Evolutionary conservation across 1,139 yeast species (phyloP).

Genomic region (Saccharomyces hybrid): DNA sequence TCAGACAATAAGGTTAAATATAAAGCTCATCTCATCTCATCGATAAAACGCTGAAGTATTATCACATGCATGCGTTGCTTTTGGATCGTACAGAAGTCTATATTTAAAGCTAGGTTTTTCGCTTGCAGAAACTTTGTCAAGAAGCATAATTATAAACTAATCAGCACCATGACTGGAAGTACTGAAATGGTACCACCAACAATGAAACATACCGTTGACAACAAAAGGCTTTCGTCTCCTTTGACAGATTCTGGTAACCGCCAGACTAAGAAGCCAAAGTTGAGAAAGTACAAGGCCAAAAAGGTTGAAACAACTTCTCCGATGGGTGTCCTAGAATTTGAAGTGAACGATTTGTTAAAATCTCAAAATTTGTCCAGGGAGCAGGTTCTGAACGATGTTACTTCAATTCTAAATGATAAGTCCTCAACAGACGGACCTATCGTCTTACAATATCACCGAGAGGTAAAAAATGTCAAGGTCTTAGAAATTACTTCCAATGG

Average conservation of each 20-base stretch:
- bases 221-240: not conserved
- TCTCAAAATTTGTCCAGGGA: slow-evolving; percentile 39
- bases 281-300: slow-evolving; percentile 49
- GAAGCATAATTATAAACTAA: not conserved
- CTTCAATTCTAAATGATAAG: slow-evolving; percentile 52
- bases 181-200: not conserved
- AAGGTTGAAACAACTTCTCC: slow-evolving; percentile 71
- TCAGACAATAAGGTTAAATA: not conserved
- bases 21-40: not conserved
- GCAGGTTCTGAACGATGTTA: slow-evolving; percentile 56
- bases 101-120: not conserved
- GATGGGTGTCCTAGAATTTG: slow-evolving; percentile 68
- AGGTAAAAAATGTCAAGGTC: slow-evolving; percentile 50
- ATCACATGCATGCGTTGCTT: not conserved
- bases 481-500: slow-evolving; percentile 65
- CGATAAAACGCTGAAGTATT: not conserved
- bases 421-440: slow-evolving; percentile 36
- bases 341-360: slow-evolving; percentile 54
- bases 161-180: not conserved
- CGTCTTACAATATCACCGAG: slow-evolving; percentile 45
- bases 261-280: slow-evolving; percentile 29
- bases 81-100: not conserved
- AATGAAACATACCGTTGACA: not conserved
- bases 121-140: not conserved
- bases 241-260: not conserved